Percentiles rank a stretch among this genome's conserved stretches.
Conservation (phyloP, 495 filamentous ascomycete genomes). For the Penicillium verhagenii region DNA sequence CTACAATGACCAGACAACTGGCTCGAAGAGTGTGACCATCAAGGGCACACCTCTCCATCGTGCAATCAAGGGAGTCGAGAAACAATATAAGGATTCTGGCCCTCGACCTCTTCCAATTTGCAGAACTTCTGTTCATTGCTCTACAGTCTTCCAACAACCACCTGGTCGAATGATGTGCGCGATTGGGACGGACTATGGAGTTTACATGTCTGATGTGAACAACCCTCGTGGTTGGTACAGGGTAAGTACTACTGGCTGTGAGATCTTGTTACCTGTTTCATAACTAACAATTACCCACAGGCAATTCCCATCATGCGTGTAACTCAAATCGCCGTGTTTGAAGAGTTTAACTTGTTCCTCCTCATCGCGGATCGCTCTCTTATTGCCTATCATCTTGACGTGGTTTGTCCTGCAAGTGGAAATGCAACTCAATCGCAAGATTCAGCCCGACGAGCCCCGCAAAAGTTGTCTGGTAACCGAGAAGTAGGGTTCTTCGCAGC, state of each 20-base stretch:
- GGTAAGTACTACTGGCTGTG: slow-evolving; percentile 47
- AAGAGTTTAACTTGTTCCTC: slow-evolving; percentile 91
- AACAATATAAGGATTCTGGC: slow-evolving; percentile 60
- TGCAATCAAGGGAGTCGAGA: slow-evolving; percentile 85
- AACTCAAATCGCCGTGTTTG: slow-evolving; percentile 90
- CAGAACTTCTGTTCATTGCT: slow-evolving; percentile 83
- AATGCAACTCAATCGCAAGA: slow-evolving; percentile 58
- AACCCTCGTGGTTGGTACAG: slow-evolving; percentile 88
- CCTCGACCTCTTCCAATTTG: slow-evolving; percentile 73
- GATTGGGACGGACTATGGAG: slow-evolving; percentile 91
- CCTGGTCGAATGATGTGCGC: slow-evolving; percentile 83
- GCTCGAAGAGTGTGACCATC: slow-evolving; percentile 62
- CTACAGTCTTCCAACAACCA: slow-evolving; percentile 78
- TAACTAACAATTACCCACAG: slow-evolving; percentile 39
- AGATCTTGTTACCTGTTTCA: background rate
- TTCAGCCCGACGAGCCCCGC: slow-evolving; percentile 71
- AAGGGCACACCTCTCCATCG: slow-evolving; percentile 88
- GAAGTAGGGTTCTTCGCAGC: slow-evolving; percentile 96
- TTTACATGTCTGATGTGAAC: slow-evolving; percentile 79
- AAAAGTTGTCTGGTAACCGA: slow-evolving; percentile 80
- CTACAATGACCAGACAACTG: slow-evolving; percentile 61
- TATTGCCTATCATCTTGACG: slow-evolving; percentile 92
- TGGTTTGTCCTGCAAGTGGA: slow-evolving; percentile 73
- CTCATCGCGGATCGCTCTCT: slow-evolving; percentile 87
- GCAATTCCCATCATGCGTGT: slow-evolving; percentile 73